Conservation (phyloP, 768 basidiomycete species). For the Kondoa malvinella region DNA sequence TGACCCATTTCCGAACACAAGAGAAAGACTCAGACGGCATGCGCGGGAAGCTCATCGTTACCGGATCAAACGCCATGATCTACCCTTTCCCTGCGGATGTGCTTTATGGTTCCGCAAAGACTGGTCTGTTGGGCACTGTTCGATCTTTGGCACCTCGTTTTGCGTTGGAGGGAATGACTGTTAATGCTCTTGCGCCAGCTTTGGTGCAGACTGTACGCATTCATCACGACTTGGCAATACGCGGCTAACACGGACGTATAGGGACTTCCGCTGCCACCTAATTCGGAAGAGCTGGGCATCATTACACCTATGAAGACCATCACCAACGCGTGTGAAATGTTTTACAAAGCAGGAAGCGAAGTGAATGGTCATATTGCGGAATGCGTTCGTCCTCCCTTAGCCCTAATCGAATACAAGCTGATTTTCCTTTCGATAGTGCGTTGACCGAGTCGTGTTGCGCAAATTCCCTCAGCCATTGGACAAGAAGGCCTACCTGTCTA, state of each 20-base stretch:
- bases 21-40: constrained; percentile 6
- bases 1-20: constrained; percentile 12
- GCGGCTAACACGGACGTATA: not conserved
- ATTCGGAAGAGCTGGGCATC: not conserved
- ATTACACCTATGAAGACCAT: not conserved
- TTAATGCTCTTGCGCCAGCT: not conserved
- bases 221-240: not conserved
- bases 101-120: constrained; percentile 8
- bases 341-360: not conserved
- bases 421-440: not conserved
- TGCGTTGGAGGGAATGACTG: not conserved
- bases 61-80: constrained; percentile 10
- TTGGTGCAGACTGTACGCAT: too few relatives aligned
- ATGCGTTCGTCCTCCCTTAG: not conserved
- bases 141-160: not conserved
- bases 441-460: not conserved
- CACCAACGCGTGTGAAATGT: not conserved
- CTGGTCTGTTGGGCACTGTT: not conserved
- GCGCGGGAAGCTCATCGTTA: constrained; percentile 12
- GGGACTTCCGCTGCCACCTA: not conserved
- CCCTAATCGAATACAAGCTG: not conserved
- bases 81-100: constrained; percentile 8
- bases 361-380: not conserved
- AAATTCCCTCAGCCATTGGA: not conserved
- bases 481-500: not conserved